Evolutionary conservation across 2,329 filamentous ascomycete species (phyloP).

Genomic region (Zalaria obscura): DNA sequence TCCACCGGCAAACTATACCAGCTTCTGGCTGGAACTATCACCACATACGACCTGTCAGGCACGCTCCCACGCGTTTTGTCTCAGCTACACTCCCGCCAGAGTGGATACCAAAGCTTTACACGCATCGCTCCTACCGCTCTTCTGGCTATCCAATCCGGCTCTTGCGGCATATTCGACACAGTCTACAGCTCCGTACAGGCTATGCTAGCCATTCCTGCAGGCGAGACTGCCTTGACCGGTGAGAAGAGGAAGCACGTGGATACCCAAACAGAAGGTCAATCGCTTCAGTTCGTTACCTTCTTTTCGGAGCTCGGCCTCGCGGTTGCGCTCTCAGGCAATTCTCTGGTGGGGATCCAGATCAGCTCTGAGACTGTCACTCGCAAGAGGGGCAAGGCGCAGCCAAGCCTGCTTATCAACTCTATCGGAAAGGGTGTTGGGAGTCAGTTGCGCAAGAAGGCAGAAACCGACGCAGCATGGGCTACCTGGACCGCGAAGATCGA

Average conservation of each 20-base stretch:
- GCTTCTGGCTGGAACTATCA: constrained; percentile 38
- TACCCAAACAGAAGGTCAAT: constrained; percentile 10
- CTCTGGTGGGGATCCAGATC: constrained; percentile 52
- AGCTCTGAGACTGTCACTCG: constrained; percentile 14
- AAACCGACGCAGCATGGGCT: constrained; percentile 10
- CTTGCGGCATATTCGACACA: constrained; percentile 53
- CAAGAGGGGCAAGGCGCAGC: constrained; percentile 22
- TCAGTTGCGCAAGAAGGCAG: constrained; percentile 1
- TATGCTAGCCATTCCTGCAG: constrained; percentile 19
- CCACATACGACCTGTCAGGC: constrained; percentile 49
- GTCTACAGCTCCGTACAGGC: constrained; percentile 44
- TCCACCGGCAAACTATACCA: constrained; percentile 50
- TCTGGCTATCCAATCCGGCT: constrained; percentile 43
- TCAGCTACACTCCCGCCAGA: constrained; percentile 27
- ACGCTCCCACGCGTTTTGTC: constrained; percentile 47
- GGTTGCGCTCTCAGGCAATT: constrained; percentile 48
- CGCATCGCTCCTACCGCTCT: constrained; percentile 53
- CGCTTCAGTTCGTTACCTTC: constrained; percentile 27
- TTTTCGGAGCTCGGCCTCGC: constrained; percentile 53
- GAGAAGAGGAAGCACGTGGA: constrained; percentile 7
- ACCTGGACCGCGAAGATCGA: constrained; percentile 15
- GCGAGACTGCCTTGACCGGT: constrained; percentile 3
- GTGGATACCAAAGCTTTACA: constrained; percentile 46
- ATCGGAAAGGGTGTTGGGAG: constrained; percentile 45
- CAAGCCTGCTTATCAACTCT: constrained; percentile 56